Conservation (phyloP, 2,329 filamentous ascomycete species). For the Ophiostoma piceae region DNA sequence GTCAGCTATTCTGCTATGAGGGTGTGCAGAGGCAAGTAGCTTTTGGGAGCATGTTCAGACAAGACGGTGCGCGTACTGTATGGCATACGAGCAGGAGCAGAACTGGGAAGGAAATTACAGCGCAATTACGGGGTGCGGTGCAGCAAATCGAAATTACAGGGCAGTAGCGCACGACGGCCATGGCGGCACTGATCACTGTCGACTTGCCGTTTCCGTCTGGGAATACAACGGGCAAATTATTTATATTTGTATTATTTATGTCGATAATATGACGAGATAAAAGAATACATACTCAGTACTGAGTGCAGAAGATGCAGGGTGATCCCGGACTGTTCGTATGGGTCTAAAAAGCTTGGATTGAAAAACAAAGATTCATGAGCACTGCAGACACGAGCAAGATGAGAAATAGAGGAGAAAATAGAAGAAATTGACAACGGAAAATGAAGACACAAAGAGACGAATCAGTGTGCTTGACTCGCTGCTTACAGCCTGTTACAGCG, state of each 20-base stretch:
- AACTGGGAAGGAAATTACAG: not conserved
- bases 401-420: no score
- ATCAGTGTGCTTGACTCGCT: not conserved
- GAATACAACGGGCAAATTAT: not conserved
- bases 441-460: not conserved
- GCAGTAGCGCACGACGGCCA: not conserved
- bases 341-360: constrained; percentile 15
- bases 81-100: not conserved
- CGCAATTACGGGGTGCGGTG: not conserved
- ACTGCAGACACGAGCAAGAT: not conserved
- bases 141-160: not conserved
- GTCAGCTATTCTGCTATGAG: not conserved
- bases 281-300: no score
- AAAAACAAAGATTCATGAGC: not conserved
- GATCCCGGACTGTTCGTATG: not conserved
- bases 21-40: not conserved
- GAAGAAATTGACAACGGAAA: no score
- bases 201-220: constrained; percentile 1
- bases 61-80: constrained; percentile 10
- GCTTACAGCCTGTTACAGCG: not conserved
- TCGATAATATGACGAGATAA: no score
- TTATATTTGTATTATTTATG: not conserved
- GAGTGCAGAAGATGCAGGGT: not conserved
- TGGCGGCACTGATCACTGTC: not conserved
- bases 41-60: not conserved